Conservation (phyloP, 768 basidiomycete genomes). For the Kondoa malvinella region DNA sequence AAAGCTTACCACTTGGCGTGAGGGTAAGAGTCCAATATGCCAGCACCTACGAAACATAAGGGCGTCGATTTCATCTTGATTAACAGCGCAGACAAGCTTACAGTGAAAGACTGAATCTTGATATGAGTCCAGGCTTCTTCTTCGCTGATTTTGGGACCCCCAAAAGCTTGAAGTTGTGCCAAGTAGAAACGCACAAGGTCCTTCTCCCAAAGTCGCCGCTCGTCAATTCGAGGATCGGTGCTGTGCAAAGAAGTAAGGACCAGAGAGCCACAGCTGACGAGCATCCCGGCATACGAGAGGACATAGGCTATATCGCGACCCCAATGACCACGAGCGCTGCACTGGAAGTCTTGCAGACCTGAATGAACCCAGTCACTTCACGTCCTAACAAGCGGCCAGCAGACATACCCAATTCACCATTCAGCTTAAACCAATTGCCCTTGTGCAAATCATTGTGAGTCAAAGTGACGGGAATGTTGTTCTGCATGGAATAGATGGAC, state of each 20-base stretch:
- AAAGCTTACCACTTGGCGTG: not conserved
- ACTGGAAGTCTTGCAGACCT: constrained; percentile 1
- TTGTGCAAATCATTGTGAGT: constrained; percentile 3
- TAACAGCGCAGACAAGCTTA: too few species aligned
- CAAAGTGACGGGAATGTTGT: not conserved
- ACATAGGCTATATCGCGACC: not conserved
- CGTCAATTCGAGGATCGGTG: not conserved
- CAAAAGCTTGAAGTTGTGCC: not conserved
- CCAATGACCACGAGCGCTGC: not conserved
- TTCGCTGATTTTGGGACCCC: not conserved
- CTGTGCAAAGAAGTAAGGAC: too few species aligned
- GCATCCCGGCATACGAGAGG: too few species aligned
- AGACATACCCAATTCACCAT: not conserved
- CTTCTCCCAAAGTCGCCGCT: constrained; percentile 1
- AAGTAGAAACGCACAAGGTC: not conserved
- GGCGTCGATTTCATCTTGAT: too few species aligned
- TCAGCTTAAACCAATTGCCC: not conserved
- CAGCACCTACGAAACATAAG: too few species aligned
- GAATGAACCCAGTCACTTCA: too few species aligned
- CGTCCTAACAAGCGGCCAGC: too few species aligned
- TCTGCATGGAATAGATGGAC: too few species aligned
- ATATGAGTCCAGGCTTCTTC: not conserved
- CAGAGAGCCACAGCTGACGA: too few species aligned
- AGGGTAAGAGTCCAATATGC: not conserved
- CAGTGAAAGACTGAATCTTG: not conserved